Conservation (phyloP, 2,329 filamentous ascomycete genomes). For the Ophiostoma montium region DNA sequence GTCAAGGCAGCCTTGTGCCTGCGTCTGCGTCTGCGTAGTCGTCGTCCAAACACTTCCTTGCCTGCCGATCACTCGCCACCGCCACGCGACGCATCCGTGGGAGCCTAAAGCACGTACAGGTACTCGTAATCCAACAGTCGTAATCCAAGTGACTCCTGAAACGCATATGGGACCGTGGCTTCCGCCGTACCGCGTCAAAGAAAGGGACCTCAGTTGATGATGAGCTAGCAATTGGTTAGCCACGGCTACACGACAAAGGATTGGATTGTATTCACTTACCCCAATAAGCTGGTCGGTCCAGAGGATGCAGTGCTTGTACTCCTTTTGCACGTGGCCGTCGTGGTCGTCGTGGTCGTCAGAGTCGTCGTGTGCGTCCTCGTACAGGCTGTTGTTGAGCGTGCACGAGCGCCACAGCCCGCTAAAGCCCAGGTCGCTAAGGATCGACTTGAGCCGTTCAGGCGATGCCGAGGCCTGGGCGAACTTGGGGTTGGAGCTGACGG, state of each 20-base stretch:
- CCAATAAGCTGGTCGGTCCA: conserved; percentile 48
- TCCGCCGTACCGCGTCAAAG: too few species aligned
- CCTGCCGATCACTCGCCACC: too few species aligned
- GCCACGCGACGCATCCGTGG: too few species aligned
- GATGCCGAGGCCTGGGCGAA: conserved; percentile 35
- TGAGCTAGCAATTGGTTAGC: too few species aligned
- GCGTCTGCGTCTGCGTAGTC: too few species aligned
- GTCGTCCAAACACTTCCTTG: too few species aligned
- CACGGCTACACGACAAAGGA: too few species aligned
- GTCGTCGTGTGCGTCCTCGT: not conserved
- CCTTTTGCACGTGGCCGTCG: conserved; percentile 18
- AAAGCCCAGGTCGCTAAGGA: conserved; percentile 47
- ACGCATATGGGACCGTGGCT: too few species aligned
- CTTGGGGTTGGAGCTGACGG: conserved; percentile 38
- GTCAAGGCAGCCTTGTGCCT: too few species aligned
- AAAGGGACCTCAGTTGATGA: not conserved
- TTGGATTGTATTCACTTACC: conserved; percentile 24
- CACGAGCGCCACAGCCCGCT: conserved; percentile 47
- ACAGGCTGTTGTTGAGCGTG: conserved; percentile 30
- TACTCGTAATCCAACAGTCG: too few species aligned
- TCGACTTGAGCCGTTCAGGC: conserved; percentile 33
- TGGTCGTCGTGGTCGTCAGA: not conserved
- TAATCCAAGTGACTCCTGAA: too few species aligned
- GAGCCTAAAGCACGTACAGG: too few species aligned
- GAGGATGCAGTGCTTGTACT: conserved; percentile 36